Base-by-base conservation (phyloP, 805 yeast genomes). In the Limtongia smithiae region DNA sequence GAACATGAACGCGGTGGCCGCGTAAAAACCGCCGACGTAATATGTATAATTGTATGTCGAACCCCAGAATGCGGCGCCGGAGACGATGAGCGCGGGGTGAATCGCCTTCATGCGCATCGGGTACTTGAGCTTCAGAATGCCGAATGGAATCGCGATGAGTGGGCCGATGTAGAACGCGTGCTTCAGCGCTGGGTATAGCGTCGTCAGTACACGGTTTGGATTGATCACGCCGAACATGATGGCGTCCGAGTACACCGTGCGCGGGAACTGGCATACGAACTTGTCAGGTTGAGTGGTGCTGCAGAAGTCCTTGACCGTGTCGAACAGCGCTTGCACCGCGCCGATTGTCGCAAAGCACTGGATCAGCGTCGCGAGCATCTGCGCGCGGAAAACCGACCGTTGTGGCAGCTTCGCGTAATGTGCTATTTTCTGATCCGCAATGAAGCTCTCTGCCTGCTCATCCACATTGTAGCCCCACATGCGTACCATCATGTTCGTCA, bases 401-500 rank as follows among this genome's bases (percentile, higher is more conserved):
- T 75, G 75, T 9, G 75, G 70, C 14, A 72, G 51, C 42, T 39
- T 39, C 28, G 76, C 65, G 62, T 78, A 77, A 62, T 79, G 83
- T 3, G 76, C 82, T 68, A 73, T 64, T 60, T 78, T 79, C 58
- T 71, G 72, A 58, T 78, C 78, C 59, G 77, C 73, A 42, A 80
- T 75, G 63, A 77, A 82, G 60, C 71, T 74, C 49, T 80, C 79
- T 12, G 86, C 83, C 65, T 81, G 85, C 22, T 76, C 75, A 60
- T 79, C 82, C 52, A 81, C 78, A 60, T 79, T 81, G 37, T 77
- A 76, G 40, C 79, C 80, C 43, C 68, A 71, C 0, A 76, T 74
- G 55, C 77, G 76, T 47, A 78, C 61, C 8, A 75, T 67, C 70
- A 74, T 76, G 46, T 78, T 63, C 2, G 82, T 82, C 37, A 68